Evolutionary conservation across 2,329 filamentous ascomycete genomes (phyloP), one percentile per base, ranked within the genome.

Genomic region (Lachnellula suecica): DNA sequence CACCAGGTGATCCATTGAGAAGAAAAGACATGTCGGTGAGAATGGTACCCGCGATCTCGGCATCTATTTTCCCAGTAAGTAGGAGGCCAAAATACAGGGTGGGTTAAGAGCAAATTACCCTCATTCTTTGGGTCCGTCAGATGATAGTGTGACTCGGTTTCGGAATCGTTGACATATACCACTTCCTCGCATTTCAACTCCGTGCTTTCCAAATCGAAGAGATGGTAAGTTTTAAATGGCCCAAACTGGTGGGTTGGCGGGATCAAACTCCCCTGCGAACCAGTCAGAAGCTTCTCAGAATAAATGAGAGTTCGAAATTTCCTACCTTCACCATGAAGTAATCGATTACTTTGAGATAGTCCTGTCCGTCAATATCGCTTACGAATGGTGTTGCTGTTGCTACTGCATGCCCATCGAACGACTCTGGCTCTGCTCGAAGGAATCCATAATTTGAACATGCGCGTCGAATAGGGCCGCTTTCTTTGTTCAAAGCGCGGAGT

Each of bases 21-120:
- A 53, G 51, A 20, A 53, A 53, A 38, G 51, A 49, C 51, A 53
- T 53, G 34, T 53, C 41, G 11, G 42, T 41, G 6, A n/a, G 23
- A 24, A 53, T 45, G 22, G 22, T 29, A 22, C 51, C 51, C 22
- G 46, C 51, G 17, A 49, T 22, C 43, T 51, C 42, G 20, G 43
- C 49, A 9, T 34, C 49, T 51, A 4, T 41, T 34, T 35, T 27
- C 3, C 46, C 29, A 3, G 40, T 51, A 41, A 51, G 49, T 29
- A 37, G 41, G 19, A 7, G 37, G 4, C n/a, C 10, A 10, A 13
- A 37, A 23, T 9, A 29, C 17, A 15, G 19, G 19, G 29, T 17
- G 24, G 29, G 10, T n/a, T n/a, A n/a, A n/a, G n/a, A 29, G n/a
- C 19, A 8, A 27, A 19, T 24, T 46, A 53, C 51, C 46, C 27